phyloP scores from a whole-genome alignment of 441 rosid species.

The Gossypium davidsonii region DNA sequence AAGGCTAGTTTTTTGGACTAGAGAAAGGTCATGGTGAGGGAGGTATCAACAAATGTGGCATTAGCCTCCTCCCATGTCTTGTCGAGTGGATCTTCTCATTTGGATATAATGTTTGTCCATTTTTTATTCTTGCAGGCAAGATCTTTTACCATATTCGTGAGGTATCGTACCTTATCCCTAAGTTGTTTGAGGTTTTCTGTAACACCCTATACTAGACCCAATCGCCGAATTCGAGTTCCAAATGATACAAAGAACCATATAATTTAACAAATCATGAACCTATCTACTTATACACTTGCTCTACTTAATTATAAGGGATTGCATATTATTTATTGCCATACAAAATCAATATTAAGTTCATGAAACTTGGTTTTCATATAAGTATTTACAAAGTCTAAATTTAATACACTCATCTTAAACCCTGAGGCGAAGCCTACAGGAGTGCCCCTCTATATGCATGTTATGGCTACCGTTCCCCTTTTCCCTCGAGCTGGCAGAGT shows the following conservation, averaged over 20 bases:
- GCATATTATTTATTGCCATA: background rate
- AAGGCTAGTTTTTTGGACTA: too few relatives aligned
- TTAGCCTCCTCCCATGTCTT: too few relatives aligned
- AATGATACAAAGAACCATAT: background rate
- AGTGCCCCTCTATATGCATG: background rate
- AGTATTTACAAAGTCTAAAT: too few relatives aligned
- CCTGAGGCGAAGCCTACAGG: background rate
- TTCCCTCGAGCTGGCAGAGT: background rate
- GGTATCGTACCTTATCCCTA: too few relatives aligned
- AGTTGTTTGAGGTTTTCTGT: too few relatives aligned
- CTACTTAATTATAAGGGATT: background rate
- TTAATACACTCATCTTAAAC: background rate
- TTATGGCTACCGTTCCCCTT: background rate
- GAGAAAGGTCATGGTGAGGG: too few relatives aligned
- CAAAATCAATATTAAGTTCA: background rate
- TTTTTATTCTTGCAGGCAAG: too few relatives aligned
- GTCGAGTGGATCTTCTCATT: too few relatives aligned
- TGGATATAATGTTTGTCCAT: too few relatives aligned
- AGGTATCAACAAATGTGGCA: too few relatives aligned
- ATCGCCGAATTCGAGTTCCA: too few relatives aligned
- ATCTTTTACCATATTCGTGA: too few relatives aligned
- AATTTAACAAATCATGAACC: background rate
- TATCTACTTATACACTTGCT: background rate
- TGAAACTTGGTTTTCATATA: background rate
- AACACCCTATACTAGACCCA: background rate